A percentile compares a stretch with the other conserved stretches of the same genome.
Evolutionary conservation across 129 eudicot species (phyloP).

Genomic region (Silybum marianum): DNA sequence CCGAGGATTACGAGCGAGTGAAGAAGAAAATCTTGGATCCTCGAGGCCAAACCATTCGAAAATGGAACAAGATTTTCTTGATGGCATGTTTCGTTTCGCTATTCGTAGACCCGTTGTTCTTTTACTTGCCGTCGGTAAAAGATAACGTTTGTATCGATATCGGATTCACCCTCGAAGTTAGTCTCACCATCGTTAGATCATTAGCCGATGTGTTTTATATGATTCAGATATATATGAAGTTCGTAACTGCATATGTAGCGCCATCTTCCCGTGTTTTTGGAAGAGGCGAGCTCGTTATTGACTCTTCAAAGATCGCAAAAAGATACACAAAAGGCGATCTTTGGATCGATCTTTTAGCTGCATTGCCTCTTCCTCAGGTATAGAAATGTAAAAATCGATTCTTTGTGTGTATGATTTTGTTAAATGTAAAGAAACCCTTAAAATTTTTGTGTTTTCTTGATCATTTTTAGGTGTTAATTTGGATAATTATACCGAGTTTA

Average conservation of each 20-base stretch:
- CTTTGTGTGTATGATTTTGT: not conserved
- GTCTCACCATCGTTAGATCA: slow-evolving; percentile 69
- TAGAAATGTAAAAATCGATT: not conserved
- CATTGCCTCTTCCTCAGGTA: slow-evolving; percentile 98
- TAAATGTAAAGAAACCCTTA: not conserved
- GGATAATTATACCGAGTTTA: slow-evolving; percentile 74
- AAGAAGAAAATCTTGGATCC: slow-evolving; percentile 85
- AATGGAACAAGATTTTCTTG: slow-evolving; percentile 85
- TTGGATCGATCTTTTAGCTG: slow-evolving; percentile 74
- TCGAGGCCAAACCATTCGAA: slow-evolving; percentile 56
- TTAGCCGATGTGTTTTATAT: slow-evolving; percentile 67
- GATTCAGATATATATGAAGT: slow-evolving; percentile 67
- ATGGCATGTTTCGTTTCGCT: slow-evolving; percentile 85
- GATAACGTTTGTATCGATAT: slow-evolving; percentile 54
- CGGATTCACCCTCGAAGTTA: slow-evolving; percentile 60
- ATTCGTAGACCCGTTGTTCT: slow-evolving; percentile 90
- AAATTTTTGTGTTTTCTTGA: slow-evolving; percentile 18
- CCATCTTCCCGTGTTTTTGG: slow-evolving; percentile 98
- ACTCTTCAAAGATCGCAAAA: slow-evolving; percentile 61
- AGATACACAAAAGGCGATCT: slow-evolving; percentile 55
- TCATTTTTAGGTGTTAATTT: slow-evolving; percentile 57
- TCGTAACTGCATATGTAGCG: slow-evolving; percentile 83
- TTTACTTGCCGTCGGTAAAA: slow-evolving; percentile 66
- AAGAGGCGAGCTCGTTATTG: slow-evolving; percentile 94
- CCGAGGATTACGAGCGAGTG: slow-evolving; percentile 86